Evolutionary conservation across 768 basidiomycete genomes (phyloP).

Genomic region (Tylopilus intermedius): DNA sequence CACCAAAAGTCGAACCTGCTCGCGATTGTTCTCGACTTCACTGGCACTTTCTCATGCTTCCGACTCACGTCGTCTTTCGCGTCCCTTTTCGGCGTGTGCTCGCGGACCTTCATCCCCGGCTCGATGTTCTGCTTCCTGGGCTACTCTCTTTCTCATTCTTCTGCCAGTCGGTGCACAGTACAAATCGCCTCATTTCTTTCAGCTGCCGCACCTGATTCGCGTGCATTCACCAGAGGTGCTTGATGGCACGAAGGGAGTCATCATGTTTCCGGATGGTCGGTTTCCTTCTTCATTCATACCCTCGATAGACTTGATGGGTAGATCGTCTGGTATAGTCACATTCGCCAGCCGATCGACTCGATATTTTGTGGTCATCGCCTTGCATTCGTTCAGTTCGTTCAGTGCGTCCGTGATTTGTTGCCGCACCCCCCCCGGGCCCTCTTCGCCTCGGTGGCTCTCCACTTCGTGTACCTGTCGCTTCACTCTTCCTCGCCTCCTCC

Average conservation of each 20-base stretch:
- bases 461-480: constrained; percentile 26
- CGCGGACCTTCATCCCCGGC: constrained; percentile 11
- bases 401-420: constrained; percentile 18
- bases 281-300: constrained; percentile 18
- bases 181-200: too few species aligned
- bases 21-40: not conserved
- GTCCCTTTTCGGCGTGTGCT: constrained; percentile 9
- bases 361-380: constrained; percentile 4
- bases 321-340: constrained; percentile 2
- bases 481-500: constrained; percentile 20
- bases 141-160: constrained; percentile 17
- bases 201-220: constrained; percentile 14
- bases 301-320: constrained; percentile 20
- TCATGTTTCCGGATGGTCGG: constrained; percentile 7
- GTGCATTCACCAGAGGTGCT: constrained; percentile 16
- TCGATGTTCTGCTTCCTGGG: constrained; percentile 14
- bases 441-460: constrained; percentile 18
- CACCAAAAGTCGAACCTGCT: constrained; percentile 6
- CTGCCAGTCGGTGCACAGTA: too few species aligned
- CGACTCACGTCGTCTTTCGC: constrained; percentile 1
- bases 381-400: constrained; percentile 15
- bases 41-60: constrained; percentile 8
- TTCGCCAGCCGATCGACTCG: not conserved
- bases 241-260: constrained; percentile 10
- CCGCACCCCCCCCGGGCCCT: constrained; percentile 11